These are phyloP conservation scores for Yamadazyma sp. DNA, from an alignment of 805 yeast genomes.

Conservation along the genomic window DNA sequence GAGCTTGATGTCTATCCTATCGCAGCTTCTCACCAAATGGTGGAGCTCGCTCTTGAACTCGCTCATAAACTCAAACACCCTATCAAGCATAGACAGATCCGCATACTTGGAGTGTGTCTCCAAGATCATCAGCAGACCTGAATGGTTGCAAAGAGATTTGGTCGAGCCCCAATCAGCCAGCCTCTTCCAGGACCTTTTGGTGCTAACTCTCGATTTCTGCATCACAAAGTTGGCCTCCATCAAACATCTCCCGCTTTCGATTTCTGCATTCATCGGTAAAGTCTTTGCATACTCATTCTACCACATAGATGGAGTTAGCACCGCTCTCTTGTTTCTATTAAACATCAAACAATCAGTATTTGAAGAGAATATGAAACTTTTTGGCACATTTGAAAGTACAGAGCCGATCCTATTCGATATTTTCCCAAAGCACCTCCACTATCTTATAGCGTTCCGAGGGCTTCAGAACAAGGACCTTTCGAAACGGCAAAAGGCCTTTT, in stretches of 20 bases:
- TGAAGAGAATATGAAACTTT: constrained; percentile 20
- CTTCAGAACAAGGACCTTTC: constrained; percentile 23
- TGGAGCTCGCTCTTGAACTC: constrained; percentile 48
- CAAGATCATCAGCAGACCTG: constrained; percentile 45
- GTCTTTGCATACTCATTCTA: constrained; percentile 64
- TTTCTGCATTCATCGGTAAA: constrained; percentile 69
- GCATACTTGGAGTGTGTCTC: constrained; percentile 58
- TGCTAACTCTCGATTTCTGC: constrained; percentile 54
- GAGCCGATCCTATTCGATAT: constrained; percentile 9
- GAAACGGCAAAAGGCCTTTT: constrained; percentile 22
- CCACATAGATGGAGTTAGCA: constrained; percentile 54
- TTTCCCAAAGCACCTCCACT: constrained; percentile 32
- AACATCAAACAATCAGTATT: constrained; percentile 52
- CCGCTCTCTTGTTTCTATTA: constrained; percentile 55
- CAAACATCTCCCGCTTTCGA: constrained; percentile 54
- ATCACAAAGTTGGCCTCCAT: constrained; percentile 46
- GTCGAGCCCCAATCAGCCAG: constrained; percentile 18
- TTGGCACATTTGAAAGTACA: not conserved
- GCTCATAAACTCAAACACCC: constrained; percentile 20
- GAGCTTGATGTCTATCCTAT: constrained; percentile 32
- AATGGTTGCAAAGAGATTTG: constrained; percentile 39
- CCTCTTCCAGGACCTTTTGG: constrained; percentile 36
- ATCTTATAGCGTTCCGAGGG: constrained; percentile 34
- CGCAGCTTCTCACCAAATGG: constrained; percentile 46
- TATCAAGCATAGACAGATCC: constrained; percentile 47